phyloP scores from a whole-genome alignment of 2,329 filamentous ascomycete genomes.

The Aspergillus ochraceus region DNA sequence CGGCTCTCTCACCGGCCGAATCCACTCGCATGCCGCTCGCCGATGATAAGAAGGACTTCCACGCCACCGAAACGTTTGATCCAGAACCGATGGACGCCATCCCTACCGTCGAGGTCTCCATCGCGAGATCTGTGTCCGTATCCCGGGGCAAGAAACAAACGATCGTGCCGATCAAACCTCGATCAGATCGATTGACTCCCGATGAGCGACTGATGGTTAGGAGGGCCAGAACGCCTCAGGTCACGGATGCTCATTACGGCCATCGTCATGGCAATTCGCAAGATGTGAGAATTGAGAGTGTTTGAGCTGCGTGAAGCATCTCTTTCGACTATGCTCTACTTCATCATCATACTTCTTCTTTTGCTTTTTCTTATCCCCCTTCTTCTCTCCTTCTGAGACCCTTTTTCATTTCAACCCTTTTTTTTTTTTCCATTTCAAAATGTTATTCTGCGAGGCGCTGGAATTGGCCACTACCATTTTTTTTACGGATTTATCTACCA shows the following conservation, averaged over 20 bases:
- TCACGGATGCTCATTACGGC: constrained; percentile 28
- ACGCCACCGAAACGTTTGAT: constrained; percentile 5
- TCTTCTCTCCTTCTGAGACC: not conserved
- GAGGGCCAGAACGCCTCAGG: constrained; percentile 27
- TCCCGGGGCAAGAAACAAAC: constrained; percentile 35
- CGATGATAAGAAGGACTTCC: constrained; percentile 10
- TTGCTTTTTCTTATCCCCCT: not conserved
- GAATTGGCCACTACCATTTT: not conserved
- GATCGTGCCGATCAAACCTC: constrained; percentile 35
- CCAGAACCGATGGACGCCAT: constrained; percentile 10
- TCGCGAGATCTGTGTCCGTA: constrained; percentile 41
- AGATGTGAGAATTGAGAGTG: constrained; percentile 32
- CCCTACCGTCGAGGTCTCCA: constrained; percentile 35
- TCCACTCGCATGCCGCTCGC: constrained; percentile 19
- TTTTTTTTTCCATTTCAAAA: not conserved
- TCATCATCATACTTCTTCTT: not conserved
- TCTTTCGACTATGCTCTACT: not conserved
- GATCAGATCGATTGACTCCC: constrained; percentile 22
- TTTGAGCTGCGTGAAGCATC: constrained; percentile 7
- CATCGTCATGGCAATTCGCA: constrained; percentile 35
- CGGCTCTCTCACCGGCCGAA: constrained; percentile 15
- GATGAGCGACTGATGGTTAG: constrained; percentile 32
- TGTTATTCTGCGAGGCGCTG: constrained; percentile 1
- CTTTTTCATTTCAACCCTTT: not conserved
- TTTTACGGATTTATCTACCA: not conserved